A percentile compares a stretch with the other conserved stretches of the same genome.
phyloP scores from a whole-genome alignment of 73 alveolate species.

The Paramecium tetraurelia region DNA sequence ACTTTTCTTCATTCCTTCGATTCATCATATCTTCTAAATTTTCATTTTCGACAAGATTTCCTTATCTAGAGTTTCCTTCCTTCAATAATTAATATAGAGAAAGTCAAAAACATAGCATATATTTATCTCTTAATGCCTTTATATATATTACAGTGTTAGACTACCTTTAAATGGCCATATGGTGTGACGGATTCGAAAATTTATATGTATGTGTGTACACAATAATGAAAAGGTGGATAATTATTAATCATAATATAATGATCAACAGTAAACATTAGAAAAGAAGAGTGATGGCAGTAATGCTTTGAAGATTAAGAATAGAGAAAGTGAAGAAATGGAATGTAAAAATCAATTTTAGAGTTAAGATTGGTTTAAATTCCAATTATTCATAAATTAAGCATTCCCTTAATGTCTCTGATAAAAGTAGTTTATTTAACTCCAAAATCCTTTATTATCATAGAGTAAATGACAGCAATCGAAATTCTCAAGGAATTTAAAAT shows the following conservation, averaged over 20 bases:
- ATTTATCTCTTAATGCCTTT: not conserved
- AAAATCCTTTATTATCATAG: not conserved
- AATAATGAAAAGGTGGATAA: not conserved
- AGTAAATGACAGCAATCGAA: not conserved
- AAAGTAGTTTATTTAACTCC: not conserved
- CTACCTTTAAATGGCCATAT: not conserved
- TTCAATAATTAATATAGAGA: not conserved
- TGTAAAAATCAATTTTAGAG: not conserved
- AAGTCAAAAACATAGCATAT: too few relatives aligned
- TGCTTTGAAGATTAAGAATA: not conserved
- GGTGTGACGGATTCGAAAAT: not conserved
- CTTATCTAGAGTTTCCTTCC: too few relatives aligned
- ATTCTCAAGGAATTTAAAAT: not conserved
- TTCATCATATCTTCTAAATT: too few relatives aligned
- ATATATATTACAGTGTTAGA: not conserved
- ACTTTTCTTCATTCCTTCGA: too few relatives aligned
- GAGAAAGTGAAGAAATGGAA: not conserved
- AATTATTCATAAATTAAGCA: not conserved
- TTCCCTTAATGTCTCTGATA: not conserved
- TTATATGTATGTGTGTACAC: not conserved
- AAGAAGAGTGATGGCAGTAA: not conserved
- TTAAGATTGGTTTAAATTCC: not conserved
- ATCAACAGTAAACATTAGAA: not conserved
- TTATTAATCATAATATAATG: not conserved
- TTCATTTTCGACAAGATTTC: too few relatives aligned